Percentiles rank a stretch among this genome's conserved stretches.
Conservation (phyloP, 2,329 filamentous ascomycete species). For the Didymella segeticola region DNA sequence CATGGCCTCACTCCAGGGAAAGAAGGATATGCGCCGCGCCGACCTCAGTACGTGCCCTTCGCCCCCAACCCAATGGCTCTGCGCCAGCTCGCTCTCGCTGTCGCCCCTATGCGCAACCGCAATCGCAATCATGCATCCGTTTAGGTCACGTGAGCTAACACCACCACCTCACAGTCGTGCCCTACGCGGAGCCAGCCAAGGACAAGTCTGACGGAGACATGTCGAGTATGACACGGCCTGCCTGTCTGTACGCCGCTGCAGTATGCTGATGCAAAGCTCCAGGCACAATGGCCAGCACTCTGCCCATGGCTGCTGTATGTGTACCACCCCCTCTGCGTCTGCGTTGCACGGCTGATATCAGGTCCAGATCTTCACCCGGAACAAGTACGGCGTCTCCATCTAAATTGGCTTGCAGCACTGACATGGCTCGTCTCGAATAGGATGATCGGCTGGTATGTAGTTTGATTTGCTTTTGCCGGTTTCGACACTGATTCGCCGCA, state of each 20-base stretch:
- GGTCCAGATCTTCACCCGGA: slow-evolving; percentile 81
- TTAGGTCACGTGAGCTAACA: slow-evolving; percentile 40
- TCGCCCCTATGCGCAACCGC: slow-evolving; percentile 13
- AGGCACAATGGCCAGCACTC: slow-evolving; percentile 74
- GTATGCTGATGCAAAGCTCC: slow-evolving; percentile 10
- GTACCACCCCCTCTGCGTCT: slow-evolving; percentile 36
- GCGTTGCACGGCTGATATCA: slow-evolving; percentile 38
- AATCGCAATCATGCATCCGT: slow-evolving; percentile 15
- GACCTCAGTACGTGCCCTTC: slow-evolving; percentile 71
- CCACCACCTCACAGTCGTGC: slow-evolving; percentile 70
- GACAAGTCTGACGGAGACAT: slow-evolving; percentile 72
- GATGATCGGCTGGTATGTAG: slow-evolving; percentile 67
- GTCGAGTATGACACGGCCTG: slow-evolving; percentile 61
- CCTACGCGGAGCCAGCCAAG: slow-evolving; percentile 78
- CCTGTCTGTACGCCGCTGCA: background rate
- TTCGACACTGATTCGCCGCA: slow-evolving; percentile 23
- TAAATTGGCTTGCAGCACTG: slow-evolving; percentile 22
- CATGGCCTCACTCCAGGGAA: slow-evolving; percentile 63
- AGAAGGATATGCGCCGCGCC: slow-evolving; percentile 76
- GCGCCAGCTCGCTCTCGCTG: slow-evolving; percentile 2
- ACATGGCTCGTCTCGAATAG: slow-evolving; percentile 48
- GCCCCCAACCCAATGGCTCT: slow-evolving; percentile 5
- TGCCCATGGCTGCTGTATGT: slow-evolving; percentile 88
- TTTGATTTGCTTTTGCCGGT: slow-evolving; percentile 14
- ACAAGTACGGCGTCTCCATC: slow-evolving; percentile 65